Evolutionary conservation across 1,139 yeast species (phyloP).

Genomic region (Blastobotrys illinoisensis): DNA sequence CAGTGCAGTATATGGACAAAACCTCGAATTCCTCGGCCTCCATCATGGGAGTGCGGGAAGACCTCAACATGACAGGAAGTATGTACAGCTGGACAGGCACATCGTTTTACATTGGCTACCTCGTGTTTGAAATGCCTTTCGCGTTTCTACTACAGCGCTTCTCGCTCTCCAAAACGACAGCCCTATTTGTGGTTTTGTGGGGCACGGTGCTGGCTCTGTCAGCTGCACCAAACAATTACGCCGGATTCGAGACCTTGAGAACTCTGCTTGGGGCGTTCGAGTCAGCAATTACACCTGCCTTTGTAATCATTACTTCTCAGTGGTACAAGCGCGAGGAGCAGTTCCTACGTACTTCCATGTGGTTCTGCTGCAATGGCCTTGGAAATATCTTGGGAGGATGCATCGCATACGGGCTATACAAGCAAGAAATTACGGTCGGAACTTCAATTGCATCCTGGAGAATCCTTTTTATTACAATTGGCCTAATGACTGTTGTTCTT

Average conservation of each 20-base stretch:
- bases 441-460: constrained; percentile 50
- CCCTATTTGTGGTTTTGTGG: constrained; percentile 45
- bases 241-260: constrained; percentile 51
- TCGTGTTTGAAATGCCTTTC: constrained; percentile 49
- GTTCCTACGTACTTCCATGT: constrained; percentile 50
- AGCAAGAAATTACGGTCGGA: constrained; percentile 36
- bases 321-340: constrained; percentile 31
- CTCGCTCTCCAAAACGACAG: constrained; percentile 50
- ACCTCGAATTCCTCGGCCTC: constrained; percentile 55
- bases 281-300: constrained; percentile 54
- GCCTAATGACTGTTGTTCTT: constrained; percentile 47
- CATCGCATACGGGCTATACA: constrained; percentile 37
- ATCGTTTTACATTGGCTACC: constrained; percentile 49
- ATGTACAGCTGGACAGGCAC: constrained; percentile 40
- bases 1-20: constrained; percentile 12
- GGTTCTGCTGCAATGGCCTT: constrained; percentile 41
- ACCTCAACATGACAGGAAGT: constrained; percentile 10
- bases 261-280: constrained; percentile 55
- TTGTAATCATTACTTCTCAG: constrained; percentile 23
- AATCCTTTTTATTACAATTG: constrained; percentile 56
- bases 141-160: constrained; percentile 45
- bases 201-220: constrained; percentile 42
- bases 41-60: constrained; percentile 34
- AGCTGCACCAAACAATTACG: constrained; percentile 51
- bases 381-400: constrained; percentile 35